Evolutionary conservation across 1,284 basidiomycete genomes (phyloP), one percentile per base, ranked within the genome.

Genomic region (Puccinia novopanici): DNA sequence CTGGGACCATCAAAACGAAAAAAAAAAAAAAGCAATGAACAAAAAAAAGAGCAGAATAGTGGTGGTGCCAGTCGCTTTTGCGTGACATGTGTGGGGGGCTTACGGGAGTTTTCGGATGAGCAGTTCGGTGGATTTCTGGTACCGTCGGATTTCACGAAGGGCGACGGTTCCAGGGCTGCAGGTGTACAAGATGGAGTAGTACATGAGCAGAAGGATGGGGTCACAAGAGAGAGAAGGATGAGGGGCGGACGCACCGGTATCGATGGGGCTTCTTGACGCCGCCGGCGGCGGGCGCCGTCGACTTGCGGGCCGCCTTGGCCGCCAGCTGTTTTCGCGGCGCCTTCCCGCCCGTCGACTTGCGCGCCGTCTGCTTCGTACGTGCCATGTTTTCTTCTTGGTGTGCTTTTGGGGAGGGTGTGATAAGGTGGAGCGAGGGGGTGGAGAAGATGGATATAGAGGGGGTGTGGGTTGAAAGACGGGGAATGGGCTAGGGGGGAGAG

Each of bases 271-370:
- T 63, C 61, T 63, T 63, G 37, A 63, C 61, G 86, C 89, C 88
- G 83, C 88, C 88, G 76, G 88, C 40, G 81, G 87, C 84, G 61
- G 88, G 86, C 50, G 88, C 87, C 9, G 34, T 34, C 75, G 87
- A 86, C 86, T 88, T 88, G 83, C 86, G 86, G 78, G 87, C 87
- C 81, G 87, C 87, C 86, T 88, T 88, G 86, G 87, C 87, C 81
- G 87, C 87, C 84, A 87, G 87, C 85, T 89, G 88, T 87, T 89
- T 89, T 82, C 88, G 85, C 80, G 88, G 88, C 52, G 88, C 88
- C 85, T 89, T 88, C 13, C 61, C 61, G 6, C 61, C 89, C 83
- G 89, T 90, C 71, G 89, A 89, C 86, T 90, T 90, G 84, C 90
- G 89, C 82, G 90, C 90, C 84, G 90, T 90, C 88, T 90, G 90